Percentiles rank a stretch among this genome's conserved stretches.
Conservation (phyloP, 2,329 filamentous ascomycete genomes). For the Zalaria obscura region DNA sequence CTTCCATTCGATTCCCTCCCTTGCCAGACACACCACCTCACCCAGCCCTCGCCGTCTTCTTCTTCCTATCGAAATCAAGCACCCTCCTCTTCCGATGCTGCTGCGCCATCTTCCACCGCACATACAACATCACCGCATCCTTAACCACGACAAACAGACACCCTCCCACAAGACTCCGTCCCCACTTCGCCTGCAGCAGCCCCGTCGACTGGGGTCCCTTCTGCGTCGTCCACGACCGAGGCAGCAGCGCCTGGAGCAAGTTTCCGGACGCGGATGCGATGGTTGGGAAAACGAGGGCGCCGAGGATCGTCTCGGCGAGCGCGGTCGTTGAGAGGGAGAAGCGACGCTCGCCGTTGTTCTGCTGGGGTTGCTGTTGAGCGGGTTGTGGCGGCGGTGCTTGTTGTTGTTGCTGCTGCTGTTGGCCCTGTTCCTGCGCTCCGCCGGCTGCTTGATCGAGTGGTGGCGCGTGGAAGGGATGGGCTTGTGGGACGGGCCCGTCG, state of each 20-base stretch:
- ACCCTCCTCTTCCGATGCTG: slow-evolving; percentile 31
- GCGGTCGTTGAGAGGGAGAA: slow-evolving; percentile 39
- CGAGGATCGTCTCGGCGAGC: slow-evolving; percentile 46
- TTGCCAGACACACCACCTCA: no score
- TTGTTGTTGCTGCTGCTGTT: neutral
- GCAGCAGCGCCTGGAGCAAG: slow-evolving; percentile 53
- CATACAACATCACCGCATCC: slow-evolving; percentile 48
- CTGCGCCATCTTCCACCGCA: slow-evolving; percentile 34
- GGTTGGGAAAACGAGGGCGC: slow-evolving; percentile 65
- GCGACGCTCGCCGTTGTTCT: slow-evolving; percentile 18
- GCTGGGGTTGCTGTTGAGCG: slow-evolving; percentile 11
- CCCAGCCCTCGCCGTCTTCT: neutral
- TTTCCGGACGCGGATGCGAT: slow-evolving; percentile 71
- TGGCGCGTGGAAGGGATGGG: neutral
- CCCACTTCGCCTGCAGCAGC: slow-evolving; percentile 74
- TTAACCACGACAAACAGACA: slow-evolving; percentile 80
- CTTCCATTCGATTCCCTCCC: no score
- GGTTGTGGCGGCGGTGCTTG: slow-evolving; percentile 3
- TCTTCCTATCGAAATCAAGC: slow-evolving; percentile 23
- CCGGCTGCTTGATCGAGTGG: slow-evolving; percentile 2
- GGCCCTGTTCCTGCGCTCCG: neutral
- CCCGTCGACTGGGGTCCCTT: slow-evolving; percentile 33
- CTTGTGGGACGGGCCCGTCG: neutral
- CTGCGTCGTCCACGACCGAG: slow-evolving; percentile 48
- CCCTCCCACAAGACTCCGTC: slow-evolving; percentile 74